phyloP scores from a whole-genome alignment of 352 stramenopile genomes.

The Globisporangium carolinianum region DNA sequence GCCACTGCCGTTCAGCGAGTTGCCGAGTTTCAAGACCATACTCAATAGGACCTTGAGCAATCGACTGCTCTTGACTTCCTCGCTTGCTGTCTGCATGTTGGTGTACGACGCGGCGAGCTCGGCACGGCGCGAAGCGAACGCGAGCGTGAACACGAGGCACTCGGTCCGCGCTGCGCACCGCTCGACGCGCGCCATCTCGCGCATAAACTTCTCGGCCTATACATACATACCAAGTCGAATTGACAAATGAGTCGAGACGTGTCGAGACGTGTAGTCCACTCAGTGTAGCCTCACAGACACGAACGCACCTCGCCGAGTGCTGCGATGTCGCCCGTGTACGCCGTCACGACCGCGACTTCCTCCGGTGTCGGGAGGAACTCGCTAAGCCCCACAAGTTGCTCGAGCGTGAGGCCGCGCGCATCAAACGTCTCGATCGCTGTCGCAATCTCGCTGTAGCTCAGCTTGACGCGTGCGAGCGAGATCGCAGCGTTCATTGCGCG shows the following conservation, averaged over 20 bases:
- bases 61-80: conserved; percentile 91
- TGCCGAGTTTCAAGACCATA: conserved; percentile 97
- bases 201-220: conserved; percentile 81
- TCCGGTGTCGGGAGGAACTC: conserved; percentile 93
- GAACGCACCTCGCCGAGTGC: conserved; percentile 59
- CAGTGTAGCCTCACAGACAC: not conserved
- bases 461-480: conserved; percentile 91
- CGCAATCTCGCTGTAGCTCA: conserved; percentile 87
- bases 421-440: conserved; percentile 67
- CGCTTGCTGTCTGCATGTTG: conserved; percentile 86
- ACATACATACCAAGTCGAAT: no score
- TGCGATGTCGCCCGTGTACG: conserved; percentile 66
- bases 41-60: conserved; percentile 92
- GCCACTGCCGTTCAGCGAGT: conserved; percentile 93
- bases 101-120: conserved; percentile 79
- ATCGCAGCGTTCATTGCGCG: conserved; percentile 97
- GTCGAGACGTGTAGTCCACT: conserved; percentile 4
- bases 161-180: conserved; percentile 61
- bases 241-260: no score
- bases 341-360: conserved; percentile 76
- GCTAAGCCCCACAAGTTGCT: conserved; percentile 85
- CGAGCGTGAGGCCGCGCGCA: conserved; percentile 42
- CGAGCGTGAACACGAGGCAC: conserved; percentile 77
- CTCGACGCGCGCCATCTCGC: conserved; percentile 78
- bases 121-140: conserved; percentile 58